A percentile compares a stretch with the other conserved stretches of the same genome.
These are phyloP conservation scores for Mycena epipterygia DNA, from an alignment of 768 basidiomycete species.

Conservation along the genomic window DNA sequence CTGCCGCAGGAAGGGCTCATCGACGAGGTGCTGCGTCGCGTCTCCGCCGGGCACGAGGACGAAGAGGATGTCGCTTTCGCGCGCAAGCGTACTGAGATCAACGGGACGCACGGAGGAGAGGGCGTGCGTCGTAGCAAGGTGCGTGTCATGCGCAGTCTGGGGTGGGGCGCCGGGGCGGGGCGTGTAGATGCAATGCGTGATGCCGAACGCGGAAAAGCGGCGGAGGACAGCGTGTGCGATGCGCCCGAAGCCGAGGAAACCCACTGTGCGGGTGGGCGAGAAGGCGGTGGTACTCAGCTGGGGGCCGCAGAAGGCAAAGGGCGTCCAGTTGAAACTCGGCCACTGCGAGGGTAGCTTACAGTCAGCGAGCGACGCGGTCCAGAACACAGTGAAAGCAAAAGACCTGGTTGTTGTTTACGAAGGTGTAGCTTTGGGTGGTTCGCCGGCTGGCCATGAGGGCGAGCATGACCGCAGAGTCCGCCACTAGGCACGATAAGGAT, in stretches of 20 bases:
- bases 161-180: conserved; percentile 57
- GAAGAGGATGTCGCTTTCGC: conserved; percentile 86
- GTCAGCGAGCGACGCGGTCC: neutral
- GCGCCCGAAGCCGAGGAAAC: conserved; percentile 95
- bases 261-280: conserved; percentile 75
- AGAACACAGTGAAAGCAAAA: conserved; percentile 33
- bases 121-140: conserved; percentile 44
- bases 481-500: conserved; percentile 65
- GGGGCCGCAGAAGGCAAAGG: conserved; percentile 88
- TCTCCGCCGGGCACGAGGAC: conserved; percentile 84
- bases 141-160: conserved; percentile 53
- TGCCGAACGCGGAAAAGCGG: conserved; percentile 86
- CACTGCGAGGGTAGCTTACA: conserved; percentile 64
- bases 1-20: conserved; percentile 75
- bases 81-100: conserved; percentile 76
- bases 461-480: conserved; percentile 92
- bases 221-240: conserved; percentile 89
- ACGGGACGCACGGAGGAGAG: conserved; percentile 67
- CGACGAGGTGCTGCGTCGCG: conserved; percentile 80
- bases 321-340: conserved; percentile 84
- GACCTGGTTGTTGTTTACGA: conserved; percentile 82
- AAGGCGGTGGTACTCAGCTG: conserved; percentile 74
- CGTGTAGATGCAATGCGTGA: conserved; percentile 80
- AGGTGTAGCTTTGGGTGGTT: conserved; percentile 68
- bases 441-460: conserved; percentile 93